Base-by-base conservation (phyloP, 1,284 basidiomycete genomes). In the Marasmius fiardii region DNA sequence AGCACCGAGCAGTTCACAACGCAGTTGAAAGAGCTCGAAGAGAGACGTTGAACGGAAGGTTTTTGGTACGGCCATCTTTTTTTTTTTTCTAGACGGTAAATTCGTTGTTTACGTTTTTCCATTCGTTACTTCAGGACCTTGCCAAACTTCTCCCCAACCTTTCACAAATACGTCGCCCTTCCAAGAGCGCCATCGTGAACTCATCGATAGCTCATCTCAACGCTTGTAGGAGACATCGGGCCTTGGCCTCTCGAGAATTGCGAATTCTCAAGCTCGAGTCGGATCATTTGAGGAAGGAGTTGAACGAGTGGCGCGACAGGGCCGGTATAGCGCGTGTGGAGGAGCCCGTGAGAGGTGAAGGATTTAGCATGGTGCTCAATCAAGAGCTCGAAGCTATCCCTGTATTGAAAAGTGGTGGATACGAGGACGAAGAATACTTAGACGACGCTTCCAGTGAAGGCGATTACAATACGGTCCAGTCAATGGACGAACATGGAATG, bases 121-220 rank as follows among this genome's bases (percentile, higher is more conserved):
- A 49, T 51, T 45, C 57, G 61, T 49, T 18, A 26, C 51, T 33
- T 37, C 53, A 92, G 89, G 91, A 93, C 63, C 89, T 96, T 54
- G 94, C 94, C 54, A 85, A 86, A 14, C 82, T 95, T 35, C 83
- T 96, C n/a, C 93, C 94, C 51, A 92, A 93, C 69, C 85, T 96
- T 58, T 90, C 90, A n/a, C 83, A 90, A 64, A 90, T 93, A 72
- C 88, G 93, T 61, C 86, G 95, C 44, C 95, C 94, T 1, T 93
- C 90, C 70, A 97, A 97, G 74, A 92, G 90, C 18, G 90, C 91
- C 58, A 96, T 97, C 69, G 94, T 97, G 71, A 96, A 95, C 74
- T 93, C 90, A 43, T 88, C 85, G 58, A 94, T 95, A 67, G 84
- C 90, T 0, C 86, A 94, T 69, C 83, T 95, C 62, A 86, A 89